Percentiles rank a stretch among this genome's conserved stretches.
These are phyloP conservation scores for Phaffomyces opuntiae DNA, from an alignment of 805 yeast species.

Conservation along the genomic window DNA sequence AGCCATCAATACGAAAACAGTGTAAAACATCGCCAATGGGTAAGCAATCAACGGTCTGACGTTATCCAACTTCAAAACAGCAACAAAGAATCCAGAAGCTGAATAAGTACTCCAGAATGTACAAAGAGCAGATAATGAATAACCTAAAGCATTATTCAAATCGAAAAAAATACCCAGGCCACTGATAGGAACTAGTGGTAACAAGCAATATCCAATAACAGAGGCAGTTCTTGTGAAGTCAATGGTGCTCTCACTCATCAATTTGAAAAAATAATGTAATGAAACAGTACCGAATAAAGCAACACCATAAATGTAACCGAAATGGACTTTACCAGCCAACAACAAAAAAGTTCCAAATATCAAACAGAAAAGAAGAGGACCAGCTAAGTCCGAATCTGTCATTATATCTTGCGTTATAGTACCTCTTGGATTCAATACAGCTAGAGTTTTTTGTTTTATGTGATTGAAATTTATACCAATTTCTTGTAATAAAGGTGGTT, in stretches of 20 bases:
- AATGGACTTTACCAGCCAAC: slow-evolving; percentile 89
- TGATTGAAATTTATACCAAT: slow-evolving; percentile 89
- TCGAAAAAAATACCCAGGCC: slow-evolving; percentile 54
- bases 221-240: slow-evolving; percentile 73
- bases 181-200: slow-evolving; percentile 79
- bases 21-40: slow-evolving; percentile 85
- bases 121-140: slow-evolving; percentile 54
- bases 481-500: slow-evolving; percentile 87
- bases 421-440: slow-evolving; percentile 73
- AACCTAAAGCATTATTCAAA: slow-evolving; percentile 71
- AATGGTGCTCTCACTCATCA: slow-evolving; percentile 64
- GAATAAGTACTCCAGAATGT: slow-evolving; percentile 90
- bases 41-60: slow-evolving; percentile 90
- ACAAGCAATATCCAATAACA: slow-evolving; percentile 86
- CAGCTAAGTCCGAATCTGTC: slow-evolving; percentile 90
- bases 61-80: slow-evolving; percentile 73
- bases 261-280: slow-evolving; percentile 74
- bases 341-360: slow-evolving; percentile 78
- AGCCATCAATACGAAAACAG: slow-evolving; percentile 93
- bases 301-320: slow-evolving; percentile 95
- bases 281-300: slow-evolving; percentile 87
- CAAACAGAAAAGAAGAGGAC: slow-evolving; percentile 85
- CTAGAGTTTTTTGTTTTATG: slow-evolving; percentile 74
- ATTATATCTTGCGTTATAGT: slow-evolving; percentile 64
- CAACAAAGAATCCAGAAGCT: slow-evolving; percentile 87